Conservation (phyloP, 179 eudicot species). For the Drosera spatulata region DNA sequence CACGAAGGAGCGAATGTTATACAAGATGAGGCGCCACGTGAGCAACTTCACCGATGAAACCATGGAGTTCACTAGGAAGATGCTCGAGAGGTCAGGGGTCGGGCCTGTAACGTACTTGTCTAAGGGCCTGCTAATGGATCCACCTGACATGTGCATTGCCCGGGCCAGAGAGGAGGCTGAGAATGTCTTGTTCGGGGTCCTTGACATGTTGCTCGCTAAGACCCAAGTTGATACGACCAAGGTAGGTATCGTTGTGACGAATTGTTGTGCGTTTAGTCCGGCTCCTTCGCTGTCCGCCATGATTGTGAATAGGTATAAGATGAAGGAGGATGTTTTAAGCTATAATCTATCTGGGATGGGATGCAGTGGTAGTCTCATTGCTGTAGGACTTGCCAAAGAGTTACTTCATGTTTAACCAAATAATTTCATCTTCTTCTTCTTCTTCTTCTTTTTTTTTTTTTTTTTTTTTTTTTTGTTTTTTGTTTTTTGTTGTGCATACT, state of each 20-base stretch:
- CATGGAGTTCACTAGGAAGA: slow-evolving; percentile 39
- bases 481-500: too few relatives aligned
- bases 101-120: slow-evolving; percentile 70
- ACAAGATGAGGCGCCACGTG: slow-evolving; percentile 28
- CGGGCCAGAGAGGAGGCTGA: slow-evolving; percentile 60
- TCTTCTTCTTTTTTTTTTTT: too few relatives aligned
- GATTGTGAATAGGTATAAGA: slow-evolving; percentile 70
- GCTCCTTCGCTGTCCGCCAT: slow-evolving; percentile 70
- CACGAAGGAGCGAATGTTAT: slow-evolving; percentile 35
- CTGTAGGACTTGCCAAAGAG: slow-evolving; percentile 28
- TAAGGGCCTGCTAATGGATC: slow-evolving; percentile 36
- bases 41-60: slow-evolving; percentile 46
- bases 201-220: slow-evolving; percentile 41
- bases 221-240: slow-evolving; percentile 43
- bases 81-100: slow-evolving; percentile 44
- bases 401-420: slow-evolving; percentile 39
- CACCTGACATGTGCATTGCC: slow-evolving; percentile 33
- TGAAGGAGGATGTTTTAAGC: slow-evolving; percentile 37
- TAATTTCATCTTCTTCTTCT: too few relatives aligned
- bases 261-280: slow-evolving; percentile 65
- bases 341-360: not conserved
- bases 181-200: slow-evolving; percentile 47
- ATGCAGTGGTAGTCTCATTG: too few relatives aligned
- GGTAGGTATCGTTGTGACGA: slow-evolving; percentile 53
- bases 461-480: too few relatives aligned